Base-by-base conservation (phyloP, 2,329 filamentous ascomycete species). In the Cladophialophora yegresii region DNA sequence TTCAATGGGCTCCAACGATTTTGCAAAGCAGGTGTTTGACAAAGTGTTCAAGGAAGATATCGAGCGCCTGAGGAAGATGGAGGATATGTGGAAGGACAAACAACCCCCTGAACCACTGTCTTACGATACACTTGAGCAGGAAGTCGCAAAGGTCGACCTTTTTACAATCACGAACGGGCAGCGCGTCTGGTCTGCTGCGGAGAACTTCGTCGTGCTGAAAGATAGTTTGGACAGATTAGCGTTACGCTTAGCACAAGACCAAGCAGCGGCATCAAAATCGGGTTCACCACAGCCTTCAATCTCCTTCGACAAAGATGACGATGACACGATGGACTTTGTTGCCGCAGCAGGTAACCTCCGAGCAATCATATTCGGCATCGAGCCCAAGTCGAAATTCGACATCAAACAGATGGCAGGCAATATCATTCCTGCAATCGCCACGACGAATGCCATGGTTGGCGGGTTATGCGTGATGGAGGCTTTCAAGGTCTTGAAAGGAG, bases 401-500 rank as follows among this genome's bases (percentile, higher is more conserved):
- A 93, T 95, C 72, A 99, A 99, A 80, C 85, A 99, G 78, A 99
- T 98, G 93, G 95, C 95, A 3, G 95, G 95, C 60, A 99, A 99
- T 75, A 99, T 99, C 72, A 99, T 99, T 66, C 95, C 95, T 1
- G 95, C 95, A 1, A 99, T 99, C 74, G 95, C 95, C 4, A 99
- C 95, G 0, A 98, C 95, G 0, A 99, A 99, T 76, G 95, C 95
- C 16, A 96, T 98, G 76, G 93, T 95, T 1, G 95, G 95, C 16
- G 90, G 92, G 12, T 84, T 99, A 9, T 98, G 93, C 73, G 92
- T 98, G 6, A 80, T 99, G 28, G 89, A 98, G 76, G 89, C 93
- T 0, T 95, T 96, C 82, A 98, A 97, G 76, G 89, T 98, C 26
- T 80, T 99, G 63, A 88, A 83, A 73, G 85, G 87, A 22, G 86